A percentile compares a stretch with the other conserved stretches of the same genome.
Evolutionary conservation across 169 alveolate genomes (phyloP).

Genomic region (Eimeria sp.): DNA sequence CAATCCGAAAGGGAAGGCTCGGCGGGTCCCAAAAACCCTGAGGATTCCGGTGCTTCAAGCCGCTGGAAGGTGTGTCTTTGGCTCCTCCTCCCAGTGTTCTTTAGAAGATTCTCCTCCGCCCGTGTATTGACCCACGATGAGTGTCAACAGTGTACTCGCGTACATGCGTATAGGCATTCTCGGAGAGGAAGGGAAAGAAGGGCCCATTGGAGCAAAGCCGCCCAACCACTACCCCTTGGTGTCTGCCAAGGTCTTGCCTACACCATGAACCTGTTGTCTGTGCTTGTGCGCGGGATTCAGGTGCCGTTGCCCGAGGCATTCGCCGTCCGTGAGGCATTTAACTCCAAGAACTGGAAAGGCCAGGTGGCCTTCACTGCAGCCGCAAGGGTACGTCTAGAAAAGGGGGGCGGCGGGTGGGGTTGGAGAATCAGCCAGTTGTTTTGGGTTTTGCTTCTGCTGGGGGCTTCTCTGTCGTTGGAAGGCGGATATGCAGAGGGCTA

Average conservation of each 20-base stretch:
- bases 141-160: neutral
- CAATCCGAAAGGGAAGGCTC: constrained; percentile 28
- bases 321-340: constrained; percentile 81
- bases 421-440: neutral
- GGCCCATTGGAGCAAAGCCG: neutral
- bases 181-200: neutral
- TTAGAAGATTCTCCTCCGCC: too few species aligned
- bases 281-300: constrained; percentile 12
- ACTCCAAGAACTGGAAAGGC: constrained; percentile 82
- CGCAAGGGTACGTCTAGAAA: constrained; percentile 1
- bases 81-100: neutral
- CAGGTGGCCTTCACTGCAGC: constrained; percentile 76
- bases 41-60: neutral
- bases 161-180: neutral
- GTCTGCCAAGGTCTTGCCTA: neutral
- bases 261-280: neutral
- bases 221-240: neutral
- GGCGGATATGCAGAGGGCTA: neutral
- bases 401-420: neutral
- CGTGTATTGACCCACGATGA: too few species aligned
- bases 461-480: neutral
- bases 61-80: constrained; percentile 27
- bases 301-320: constrained; percentile 71
- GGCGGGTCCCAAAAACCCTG: neutral
- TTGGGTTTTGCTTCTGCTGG: neutral